phyloP scores from a whole-genome alignment of 2,329 filamentous ascomycete species.

The Xylariaceae sp. region DNA sequence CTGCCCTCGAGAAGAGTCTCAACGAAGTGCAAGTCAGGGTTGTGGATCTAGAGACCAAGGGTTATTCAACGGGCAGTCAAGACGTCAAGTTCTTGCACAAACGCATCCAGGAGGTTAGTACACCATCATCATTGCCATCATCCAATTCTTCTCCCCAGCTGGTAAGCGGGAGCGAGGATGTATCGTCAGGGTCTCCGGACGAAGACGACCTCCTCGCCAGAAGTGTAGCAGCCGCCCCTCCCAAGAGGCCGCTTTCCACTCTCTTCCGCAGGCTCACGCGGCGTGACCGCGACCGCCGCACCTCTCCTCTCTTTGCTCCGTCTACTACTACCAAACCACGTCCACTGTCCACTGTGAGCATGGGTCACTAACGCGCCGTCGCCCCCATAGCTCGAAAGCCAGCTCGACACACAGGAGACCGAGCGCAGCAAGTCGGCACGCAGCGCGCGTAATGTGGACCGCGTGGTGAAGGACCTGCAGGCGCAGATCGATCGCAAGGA shows the following conservation, averaged over 20 bases:
- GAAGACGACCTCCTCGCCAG: no score
- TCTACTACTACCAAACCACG: no score
- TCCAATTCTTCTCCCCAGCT: neutral
- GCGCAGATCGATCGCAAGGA: constrained; percentile 89
- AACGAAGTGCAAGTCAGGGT: constrained; percentile 88
- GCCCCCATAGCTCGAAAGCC: constrained; percentile 68
- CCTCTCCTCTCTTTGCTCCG: no score
- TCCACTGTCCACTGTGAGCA: no score
- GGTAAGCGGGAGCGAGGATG: neutral
- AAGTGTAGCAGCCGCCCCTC: constrained; percentile 1
- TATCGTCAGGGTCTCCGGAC: neutral
- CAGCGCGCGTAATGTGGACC: constrained; percentile 87
- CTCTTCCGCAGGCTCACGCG: constrained; percentile 18
- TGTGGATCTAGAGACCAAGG: constrained; percentile 94
- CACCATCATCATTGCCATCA: constrained; percentile 9
- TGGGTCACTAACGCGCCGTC: no score
- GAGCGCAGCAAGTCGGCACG: constrained; percentile 78
- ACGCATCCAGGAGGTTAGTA: constrained; percentile 85
- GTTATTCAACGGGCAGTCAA: constrained; percentile 89
- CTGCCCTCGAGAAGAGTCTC: constrained; percentile 78
- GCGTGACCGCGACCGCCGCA: constrained; percentile 17
- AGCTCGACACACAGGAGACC: constrained; percentile 78
- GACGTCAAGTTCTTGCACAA: constrained; percentile 94
- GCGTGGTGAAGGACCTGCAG: constrained; percentile 89
- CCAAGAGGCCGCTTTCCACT: constrained; percentile 17